Evolutionary conservation across 371 early-diverging fungal genomes (phyloP).

Genomic region (Actinomucor elegans): DNA sequence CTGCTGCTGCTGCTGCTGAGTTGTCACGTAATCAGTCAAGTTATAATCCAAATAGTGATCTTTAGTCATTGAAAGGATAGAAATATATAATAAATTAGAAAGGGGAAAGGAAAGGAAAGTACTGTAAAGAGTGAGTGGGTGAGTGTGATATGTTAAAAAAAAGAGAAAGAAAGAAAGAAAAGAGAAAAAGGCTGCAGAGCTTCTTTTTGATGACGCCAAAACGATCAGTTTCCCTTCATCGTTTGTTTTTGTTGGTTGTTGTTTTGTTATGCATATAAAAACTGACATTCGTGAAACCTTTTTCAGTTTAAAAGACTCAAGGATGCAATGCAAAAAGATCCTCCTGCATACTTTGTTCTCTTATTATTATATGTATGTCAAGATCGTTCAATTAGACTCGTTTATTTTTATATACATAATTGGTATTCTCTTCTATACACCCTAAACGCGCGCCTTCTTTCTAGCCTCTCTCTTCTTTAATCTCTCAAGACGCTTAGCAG

Average conservation of each 20-base stretch:
- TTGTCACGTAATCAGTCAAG: constrained; percentile 10
- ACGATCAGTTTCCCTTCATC: background rate
- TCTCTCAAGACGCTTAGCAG: constrained; percentile 28
- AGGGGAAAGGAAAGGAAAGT: no score
- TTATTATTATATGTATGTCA: background rate
- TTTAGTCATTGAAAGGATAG: constrained; percentile 17
- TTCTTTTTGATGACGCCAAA: constrained; percentile 12
- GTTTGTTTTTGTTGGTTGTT: constrained; percentile 6
- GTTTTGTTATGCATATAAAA: constrained; percentile 4
- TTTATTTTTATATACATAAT: background rate
- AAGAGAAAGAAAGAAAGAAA: background rate
- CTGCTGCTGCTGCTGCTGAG: constrained; percentile 2
- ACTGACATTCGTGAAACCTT: constrained; percentile 17
- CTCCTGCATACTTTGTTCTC: background rate
- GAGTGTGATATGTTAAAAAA: no score
- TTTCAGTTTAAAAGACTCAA: no score
- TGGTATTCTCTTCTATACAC: background rate
- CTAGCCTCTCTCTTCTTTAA: constrained; percentile 28
- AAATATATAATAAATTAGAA: background rate
- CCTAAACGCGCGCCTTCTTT: constrained; percentile 30
- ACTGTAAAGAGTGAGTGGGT: no score
- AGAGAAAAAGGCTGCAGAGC: constrained; percentile 1
- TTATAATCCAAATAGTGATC: constrained; percentile 8
- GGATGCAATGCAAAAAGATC: constrained; percentile 3
- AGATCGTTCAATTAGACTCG: constrained; percentile 1